These are phyloP conservation scores for Nannochloropsis gaditana DNA, from an alignment of 108 stramenopile species.

Conservation along the genomic window DNA sequence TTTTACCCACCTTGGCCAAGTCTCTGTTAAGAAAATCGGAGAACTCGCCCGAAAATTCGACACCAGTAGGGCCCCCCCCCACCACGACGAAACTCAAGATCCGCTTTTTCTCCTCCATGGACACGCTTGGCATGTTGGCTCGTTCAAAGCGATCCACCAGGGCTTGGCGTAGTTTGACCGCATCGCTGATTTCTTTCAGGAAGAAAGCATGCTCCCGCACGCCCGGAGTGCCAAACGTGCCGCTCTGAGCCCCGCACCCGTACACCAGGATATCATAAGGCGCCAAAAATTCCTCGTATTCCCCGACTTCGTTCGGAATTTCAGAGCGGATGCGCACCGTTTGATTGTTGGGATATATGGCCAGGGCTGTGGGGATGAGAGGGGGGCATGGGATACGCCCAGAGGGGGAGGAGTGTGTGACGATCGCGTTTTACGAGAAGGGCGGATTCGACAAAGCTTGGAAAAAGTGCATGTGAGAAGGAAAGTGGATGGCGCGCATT, in stretches of 20 bases:
- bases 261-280: background rate
- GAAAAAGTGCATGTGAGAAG: too few relatives aligned
- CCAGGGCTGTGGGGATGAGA: background rate
- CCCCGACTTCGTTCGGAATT: conserved; percentile 2
- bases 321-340: background rate
- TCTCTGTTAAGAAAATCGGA: conserved; percentile 76
- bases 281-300: background rate
- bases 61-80: conserved; percentile 83
- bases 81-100: conserved; percentile 76
- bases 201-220: conserved; percentile 82
- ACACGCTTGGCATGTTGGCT: conserved; percentile 68
- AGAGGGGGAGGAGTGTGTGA: too few relatives aligned
- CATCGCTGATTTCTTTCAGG: conserved; percentile 73
- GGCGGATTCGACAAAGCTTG: too few relatives aligned
- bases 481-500: too few relatives aligned
- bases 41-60: conserved; percentile 85
- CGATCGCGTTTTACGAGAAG: too few relatives aligned
- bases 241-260: conserved; percentile 42
- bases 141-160: conserved; percentile 86
- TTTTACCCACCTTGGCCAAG: conserved; percentile 52
- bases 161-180: conserved; percentile 67
- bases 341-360: background rate
- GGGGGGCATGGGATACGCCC: too few relatives aligned
- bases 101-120: conserved; percentile 61
- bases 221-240: conserved; percentile 87